Conservation (phyloP, 106 monocot species). For the Allium sativum region DNA sequence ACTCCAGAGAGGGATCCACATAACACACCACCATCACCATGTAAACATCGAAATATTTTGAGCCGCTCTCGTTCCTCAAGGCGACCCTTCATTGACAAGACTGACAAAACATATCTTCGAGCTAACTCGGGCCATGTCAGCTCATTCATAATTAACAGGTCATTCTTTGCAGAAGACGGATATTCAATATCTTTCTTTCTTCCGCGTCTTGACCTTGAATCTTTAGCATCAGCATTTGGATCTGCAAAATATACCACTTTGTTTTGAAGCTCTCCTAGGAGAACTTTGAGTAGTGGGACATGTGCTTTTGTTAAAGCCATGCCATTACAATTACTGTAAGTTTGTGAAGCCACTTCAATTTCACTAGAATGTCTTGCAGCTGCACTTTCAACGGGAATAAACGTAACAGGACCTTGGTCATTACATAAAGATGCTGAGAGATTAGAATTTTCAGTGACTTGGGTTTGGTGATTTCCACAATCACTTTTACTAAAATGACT, state of each 20-base stretch:
- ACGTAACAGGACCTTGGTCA: slow-evolving; percentile 17
- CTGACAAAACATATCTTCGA: slow-evolving; percentile 73
- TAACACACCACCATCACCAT: slow-evolving; percentile 90
- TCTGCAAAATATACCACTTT: slow-evolving; percentile 63
- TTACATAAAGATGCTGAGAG: slow-evolving; percentile 1
- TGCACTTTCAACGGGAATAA: slow-evolving; percentile 53
- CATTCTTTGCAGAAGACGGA: slow-evolving; percentile 28
- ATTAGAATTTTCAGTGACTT: slow-evolving; percentile 25
- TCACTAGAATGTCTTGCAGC: slow-evolving; percentile 42
- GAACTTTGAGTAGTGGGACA: slow-evolving; percentile 59
- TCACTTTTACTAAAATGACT: slow-evolving; percentile 20
- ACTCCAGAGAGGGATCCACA: slow-evolving; percentile 87
- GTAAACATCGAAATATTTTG: slow-evolving; percentile 79
- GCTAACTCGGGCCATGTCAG: slow-evolving; percentile 97
- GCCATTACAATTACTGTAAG: slow-evolving; percentile 63
- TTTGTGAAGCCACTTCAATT: slow-evolving; percentile 40
- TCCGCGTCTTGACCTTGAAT: slow-evolving; percentile 74
- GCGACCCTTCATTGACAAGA: slow-evolving; percentile 41
- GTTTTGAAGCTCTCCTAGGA: slow-evolving; percentile 54
- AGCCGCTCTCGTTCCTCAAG: slow-evolving; percentile 79
- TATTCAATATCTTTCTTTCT: slow-evolving; percentile 66
- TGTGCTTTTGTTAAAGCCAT: slow-evolving; percentile 56
- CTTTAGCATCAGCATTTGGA: slow-evolving; percentile 67
- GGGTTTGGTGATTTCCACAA: slow-evolving; percentile 22
- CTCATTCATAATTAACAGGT: slow-evolving; percentile 59